Conservation (phyloP, 2,329 filamentous ascomycete species). For the Ceratocystis eucalypticola region DNA sequence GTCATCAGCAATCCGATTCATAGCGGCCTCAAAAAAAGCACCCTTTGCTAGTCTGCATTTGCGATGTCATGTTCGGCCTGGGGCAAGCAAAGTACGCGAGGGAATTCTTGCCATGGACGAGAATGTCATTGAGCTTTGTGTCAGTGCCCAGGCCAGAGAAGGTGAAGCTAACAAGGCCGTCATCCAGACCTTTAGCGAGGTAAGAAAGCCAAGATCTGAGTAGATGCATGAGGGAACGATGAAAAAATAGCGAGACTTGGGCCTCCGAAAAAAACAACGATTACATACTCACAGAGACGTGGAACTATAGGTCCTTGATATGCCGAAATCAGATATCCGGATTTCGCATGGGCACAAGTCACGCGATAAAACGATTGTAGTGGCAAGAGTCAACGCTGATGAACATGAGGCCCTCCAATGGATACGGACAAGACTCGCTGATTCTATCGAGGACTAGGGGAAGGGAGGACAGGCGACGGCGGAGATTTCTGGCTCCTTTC, state of each 20-base stretch:
- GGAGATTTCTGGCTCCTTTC: background rate
- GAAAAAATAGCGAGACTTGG: slow-evolving; percentile 12
- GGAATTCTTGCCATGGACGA: slow-evolving; percentile 45
- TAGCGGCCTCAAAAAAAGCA: slow-evolving; percentile 36
- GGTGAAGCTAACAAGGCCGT: slow-evolving; percentile 59
- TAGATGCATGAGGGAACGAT: background rate
- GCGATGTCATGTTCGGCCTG: slow-evolving; percentile 54
- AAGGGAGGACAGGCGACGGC: background rate
- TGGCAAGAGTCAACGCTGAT: slow-evolving; percentile 28
- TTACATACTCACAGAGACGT: background rate
- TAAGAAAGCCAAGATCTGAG: slow-evolving; percentile 23
- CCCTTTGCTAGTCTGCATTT: slow-evolving; percentile 39
- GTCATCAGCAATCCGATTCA: slow-evolving; percentile 26
- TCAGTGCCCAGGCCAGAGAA: slow-evolving; percentile 50
- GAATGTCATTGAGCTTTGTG: slow-evolving; percentile 48
- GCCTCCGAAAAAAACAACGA: background rate
- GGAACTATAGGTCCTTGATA: slow-evolving; percentile 31
- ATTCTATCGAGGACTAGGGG: background rate
- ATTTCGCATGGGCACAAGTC: slow-evolving; percentile 51
- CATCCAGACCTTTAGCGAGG: slow-evolving; percentile 46
- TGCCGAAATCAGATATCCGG: slow-evolving; percentile 50
- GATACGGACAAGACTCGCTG: background rate
- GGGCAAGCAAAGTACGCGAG: slow-evolving; percentile 46
- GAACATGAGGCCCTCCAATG: slow-evolving; percentile 7
- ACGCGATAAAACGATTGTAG: slow-evolving; percentile 46